Percentiles rank a stretch among this genome's conserved stretches.
Evolutionary conservation across 192 early-diverging fungal species (phyloP).

Genomic region (Helicostylum pulchrum): DNA sequence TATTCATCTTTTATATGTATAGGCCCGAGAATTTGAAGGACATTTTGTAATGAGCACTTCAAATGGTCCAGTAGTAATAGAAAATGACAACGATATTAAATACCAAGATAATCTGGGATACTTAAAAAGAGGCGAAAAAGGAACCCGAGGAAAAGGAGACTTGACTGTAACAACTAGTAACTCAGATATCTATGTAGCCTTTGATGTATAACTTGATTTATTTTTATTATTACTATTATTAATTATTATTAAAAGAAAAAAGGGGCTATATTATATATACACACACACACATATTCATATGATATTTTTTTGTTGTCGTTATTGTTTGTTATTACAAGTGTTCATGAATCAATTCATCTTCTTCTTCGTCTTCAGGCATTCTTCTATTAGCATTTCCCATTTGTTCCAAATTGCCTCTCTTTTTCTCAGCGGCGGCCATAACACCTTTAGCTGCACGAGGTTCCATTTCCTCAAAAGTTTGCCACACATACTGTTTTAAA

Average conservation of each 20-base stretch:
- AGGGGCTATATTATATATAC: neutral
- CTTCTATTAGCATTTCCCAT: conserved; percentile 35
- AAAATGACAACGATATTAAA: neutral
- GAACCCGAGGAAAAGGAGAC: neutral
- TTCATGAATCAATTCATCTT: conserved; percentile 4
- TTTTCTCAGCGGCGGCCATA: conserved; percentile 38
- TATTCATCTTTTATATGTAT: neutral
- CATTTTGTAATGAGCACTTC: conserved; percentile 1
- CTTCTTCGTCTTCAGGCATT: neutral
- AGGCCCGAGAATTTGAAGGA: conserved; percentile 3
- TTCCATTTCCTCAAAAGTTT: conserved; percentile 65
- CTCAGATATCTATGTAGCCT: conserved; percentile 1
- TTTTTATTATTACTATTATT: too few relatives aligned
- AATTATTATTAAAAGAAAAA: too few relatives aligned
- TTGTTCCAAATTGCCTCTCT: conserved; percentile 35
- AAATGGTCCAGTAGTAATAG: neutral
- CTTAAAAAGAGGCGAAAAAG: neutral
- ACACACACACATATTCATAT: neutral
- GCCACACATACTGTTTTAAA: conserved; percentile 72
- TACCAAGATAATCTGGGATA: neutral
- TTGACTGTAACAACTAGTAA: neutral
- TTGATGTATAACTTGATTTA: neutral
- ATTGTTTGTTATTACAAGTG: neutral
- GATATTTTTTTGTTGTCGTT: neutral
- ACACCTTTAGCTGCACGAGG: conserved; percentile 52